Conservation (phyloP, 108 stramenopile species). For the Thalassiosira profunda region DNA sequence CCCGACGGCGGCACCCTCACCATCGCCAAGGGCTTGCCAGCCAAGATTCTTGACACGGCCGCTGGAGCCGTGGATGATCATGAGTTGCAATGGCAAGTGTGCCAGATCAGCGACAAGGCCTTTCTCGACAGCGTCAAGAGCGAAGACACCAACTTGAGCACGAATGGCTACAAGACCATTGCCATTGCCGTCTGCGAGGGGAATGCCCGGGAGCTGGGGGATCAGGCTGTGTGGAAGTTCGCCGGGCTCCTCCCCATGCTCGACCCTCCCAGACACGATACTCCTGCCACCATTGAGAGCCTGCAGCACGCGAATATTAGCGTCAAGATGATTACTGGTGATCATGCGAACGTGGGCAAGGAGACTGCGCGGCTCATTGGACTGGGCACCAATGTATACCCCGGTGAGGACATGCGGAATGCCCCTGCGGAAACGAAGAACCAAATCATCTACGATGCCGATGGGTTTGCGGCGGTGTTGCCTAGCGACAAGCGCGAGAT, state of each 20-base stretch:
- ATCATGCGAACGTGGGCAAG: slow-evolving; percentile 70
- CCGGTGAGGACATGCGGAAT: slow-evolving; percentile 53
- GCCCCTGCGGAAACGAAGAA: slow-evolving; percentile 46
- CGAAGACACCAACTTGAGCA: slow-evolving; percentile 41
- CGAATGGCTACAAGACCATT: slow-evolving; percentile 79
- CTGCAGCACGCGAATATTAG: slow-evolving; percentile 72
- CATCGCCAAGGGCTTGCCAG: slow-evolving; percentile 80
- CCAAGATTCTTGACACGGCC: slow-evolving; percentile 74
- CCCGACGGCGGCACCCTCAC: slow-evolving; percentile 35
- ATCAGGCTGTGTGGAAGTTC: slow-evolving; percentile 61
- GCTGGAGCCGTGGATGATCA: slow-evolving; percentile 68
- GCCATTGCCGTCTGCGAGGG: slow-evolving; percentile 61
- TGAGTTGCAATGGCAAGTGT: slow-evolving; percentile 79
- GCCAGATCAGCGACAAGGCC: slow-evolving; percentile 24
- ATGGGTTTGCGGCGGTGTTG: slow-evolving; percentile 83
- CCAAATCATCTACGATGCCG: slow-evolving; percentile 61
- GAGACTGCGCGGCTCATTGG: slow-evolving; percentile 72
- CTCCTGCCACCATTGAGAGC: slow-evolving; percentile 70
- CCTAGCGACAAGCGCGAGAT: slow-evolving; percentile 81
- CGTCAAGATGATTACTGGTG: slow-evolving; percentile 93
- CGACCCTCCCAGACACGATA: slow-evolving; percentile 86
- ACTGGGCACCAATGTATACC: slow-evolving; percentile 53
- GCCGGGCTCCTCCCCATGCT: slow-evolving; percentile 87
- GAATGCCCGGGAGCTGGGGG: slow-evolving; percentile 52
- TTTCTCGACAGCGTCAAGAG: slow-evolving; percentile 24